Percentiles rank a stretch among this genome's conserved stretches.
These are phyloP conservation scores for Trifolium dubium DNA, from an alignment of 306 rosid genomes.

Conservation along the genomic window DNA sequence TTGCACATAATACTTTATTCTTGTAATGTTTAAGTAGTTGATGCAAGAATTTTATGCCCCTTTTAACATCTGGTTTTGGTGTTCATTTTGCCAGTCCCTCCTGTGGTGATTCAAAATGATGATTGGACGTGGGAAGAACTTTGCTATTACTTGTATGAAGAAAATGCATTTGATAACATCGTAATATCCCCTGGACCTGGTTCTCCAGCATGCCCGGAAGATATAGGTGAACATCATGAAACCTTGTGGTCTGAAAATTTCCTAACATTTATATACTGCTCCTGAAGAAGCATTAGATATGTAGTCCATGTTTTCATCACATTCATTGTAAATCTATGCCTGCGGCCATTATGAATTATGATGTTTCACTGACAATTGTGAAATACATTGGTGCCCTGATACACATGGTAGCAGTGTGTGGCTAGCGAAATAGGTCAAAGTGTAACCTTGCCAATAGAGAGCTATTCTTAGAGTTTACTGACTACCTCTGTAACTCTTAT, in stretches of 20 bases:
- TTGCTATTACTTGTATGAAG: conserved; percentile 71
- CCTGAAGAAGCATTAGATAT: conserved; percentile 7
- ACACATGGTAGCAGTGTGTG: background rate
- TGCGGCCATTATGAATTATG: conserved; percentile 15
- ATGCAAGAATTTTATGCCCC: conserved; percentile 9
- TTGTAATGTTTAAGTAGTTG: conserved; percentile 31
- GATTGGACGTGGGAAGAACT: conserved; percentile 88
- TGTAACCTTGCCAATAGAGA: conserved; percentile 29
- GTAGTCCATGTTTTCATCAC: conserved; percentile 13
- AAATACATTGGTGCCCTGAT: conserved; percentile 21
- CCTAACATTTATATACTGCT: conserved; percentile 25
- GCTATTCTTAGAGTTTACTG: conserved; percentile 2
- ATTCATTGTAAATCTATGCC: conserved; percentile 15
- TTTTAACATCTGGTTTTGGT: conserved; percentile 45
- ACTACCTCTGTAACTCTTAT: conserved; percentile 11
- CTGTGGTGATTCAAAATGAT: conserved; percentile 83
- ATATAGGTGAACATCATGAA: conserved; percentile 71
- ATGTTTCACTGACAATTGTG: conserved; percentile 31
- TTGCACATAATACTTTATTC: conserved; percentile 1
- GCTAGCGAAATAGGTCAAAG: conserved; percentile 31
- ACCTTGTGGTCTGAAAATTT: conserved; percentile 20
- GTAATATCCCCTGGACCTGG: conserved; percentile 99
- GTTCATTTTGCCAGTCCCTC: conserved; percentile 74
- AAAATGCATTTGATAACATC: conserved; percentile 88
- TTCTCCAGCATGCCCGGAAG: conserved; percentile 80